Evolutionary conservation across 1,284 basidiomycete genomes (phyloP).

Genomic region (Cystobasidium sp.): DNA sequence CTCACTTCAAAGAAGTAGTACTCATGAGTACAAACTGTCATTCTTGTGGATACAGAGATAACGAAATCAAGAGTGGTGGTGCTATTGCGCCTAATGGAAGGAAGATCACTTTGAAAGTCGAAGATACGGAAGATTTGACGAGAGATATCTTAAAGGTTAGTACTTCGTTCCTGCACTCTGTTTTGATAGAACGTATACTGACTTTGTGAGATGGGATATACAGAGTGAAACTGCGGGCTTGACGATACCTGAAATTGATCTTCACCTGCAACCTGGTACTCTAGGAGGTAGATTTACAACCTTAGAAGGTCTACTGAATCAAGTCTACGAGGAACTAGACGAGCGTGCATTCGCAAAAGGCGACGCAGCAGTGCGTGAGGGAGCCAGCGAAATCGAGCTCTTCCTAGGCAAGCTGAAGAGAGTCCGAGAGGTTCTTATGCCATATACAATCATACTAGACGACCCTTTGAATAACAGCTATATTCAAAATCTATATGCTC

Average conservation of each 20-base stretch:
- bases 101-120: constrained; percentile 83
- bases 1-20: constrained; percentile 98
- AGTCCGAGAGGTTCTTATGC: constrained; percentile 73
- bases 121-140: constrained; percentile 90
- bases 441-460: constrained; percentile 91
- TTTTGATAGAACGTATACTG: not conserved
- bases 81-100: constrained; percentile 86
- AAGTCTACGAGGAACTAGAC: constrained; percentile 92
- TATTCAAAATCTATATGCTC: constrained; percentile 80
- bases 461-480: constrained; percentile 96
- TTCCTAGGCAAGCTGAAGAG: constrained; percentile 82
- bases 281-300: constrained; percentile 99
- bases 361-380: constrained; percentile 65
- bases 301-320: constrained; percentile 86
- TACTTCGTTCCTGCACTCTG: not conserved
- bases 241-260: constrained; percentile 90
- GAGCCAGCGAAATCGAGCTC: constrained; percentile 67
- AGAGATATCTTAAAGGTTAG: constrained; percentile 89
- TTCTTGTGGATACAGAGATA: constrained; percentile 91
- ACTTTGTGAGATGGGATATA: not conserved
- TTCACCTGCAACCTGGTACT: constrained; percentile 88
- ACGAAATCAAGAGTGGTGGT: constrained; percentile 93
- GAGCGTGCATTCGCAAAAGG: constrained; percentile 83
- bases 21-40: constrained; percentile 99
- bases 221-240: constrained; percentile 92